Evolutionary conservation across 2,329 filamentous ascomycete genomes (phyloP).

Genomic region (Aspergillus bombycis): DNA sequence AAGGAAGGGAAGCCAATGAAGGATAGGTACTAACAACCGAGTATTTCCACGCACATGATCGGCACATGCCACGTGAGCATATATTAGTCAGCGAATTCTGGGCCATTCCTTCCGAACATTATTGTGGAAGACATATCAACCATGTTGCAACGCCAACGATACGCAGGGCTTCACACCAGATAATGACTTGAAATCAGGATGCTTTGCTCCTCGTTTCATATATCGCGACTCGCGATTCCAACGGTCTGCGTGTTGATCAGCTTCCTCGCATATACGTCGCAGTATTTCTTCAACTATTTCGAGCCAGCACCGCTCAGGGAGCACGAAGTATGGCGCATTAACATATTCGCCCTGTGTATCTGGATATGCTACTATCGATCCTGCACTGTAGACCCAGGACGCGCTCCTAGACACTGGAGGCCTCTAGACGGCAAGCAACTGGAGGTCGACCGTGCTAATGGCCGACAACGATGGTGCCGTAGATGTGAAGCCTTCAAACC

Average conservation of each 20-base stretch:
- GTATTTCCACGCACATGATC: constrained; percentile 23
- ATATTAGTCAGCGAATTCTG: constrained; percentile 3
- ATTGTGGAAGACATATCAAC: neutral
- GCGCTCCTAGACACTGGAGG: constrained; percentile 51
- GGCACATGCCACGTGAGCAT: constrained; percentile 15
- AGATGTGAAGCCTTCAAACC: constrained; percentile 65
- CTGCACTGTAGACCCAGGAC: constrained; percentile 63
- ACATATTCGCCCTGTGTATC: constrained; percentile 57
- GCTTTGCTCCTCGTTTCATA: constrained; percentile 30
- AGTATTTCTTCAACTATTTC: constrained; percentile 58
- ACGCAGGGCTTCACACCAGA: neutral
- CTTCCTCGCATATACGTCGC: constrained; percentile 63
- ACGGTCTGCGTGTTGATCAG: constrained; percentile 57
- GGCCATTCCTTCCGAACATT: neutral
- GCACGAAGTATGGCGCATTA: constrained; percentile 57
- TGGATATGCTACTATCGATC: constrained; percentile 62
- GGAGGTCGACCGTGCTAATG: constrained; percentile 24
- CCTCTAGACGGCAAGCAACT: constrained; percentile 22
- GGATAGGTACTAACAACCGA: neutral
- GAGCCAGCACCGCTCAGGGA: constrained; percentile 56
- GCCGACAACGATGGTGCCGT: constrained; percentile 59
- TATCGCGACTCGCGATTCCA: constrained; percentile 55
- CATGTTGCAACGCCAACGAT: neutral
- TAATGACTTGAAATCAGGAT: constrained; percentile 11
- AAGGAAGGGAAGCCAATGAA: constrained; percentile 3